These are phyloP conservation scores for Carnegiea gigantea DNA, from an alignment of 179 eudicot species.

Conservation along the genomic window DNA sequence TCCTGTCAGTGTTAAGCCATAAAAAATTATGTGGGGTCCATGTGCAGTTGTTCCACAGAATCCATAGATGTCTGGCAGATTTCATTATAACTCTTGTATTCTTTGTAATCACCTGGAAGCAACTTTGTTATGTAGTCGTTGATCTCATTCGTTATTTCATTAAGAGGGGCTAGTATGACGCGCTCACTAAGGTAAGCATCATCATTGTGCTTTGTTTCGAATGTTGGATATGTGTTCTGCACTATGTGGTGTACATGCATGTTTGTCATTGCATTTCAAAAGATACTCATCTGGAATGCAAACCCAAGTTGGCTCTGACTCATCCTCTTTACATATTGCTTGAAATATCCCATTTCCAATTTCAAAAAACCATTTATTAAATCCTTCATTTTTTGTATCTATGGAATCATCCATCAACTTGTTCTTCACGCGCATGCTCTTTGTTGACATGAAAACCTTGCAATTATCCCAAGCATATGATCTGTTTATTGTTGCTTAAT, in stretches of 20 bases:
- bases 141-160: not conserved
- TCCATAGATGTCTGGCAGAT: no score
- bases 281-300: not conserved
- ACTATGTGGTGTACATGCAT: not conserved
- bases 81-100: no score
- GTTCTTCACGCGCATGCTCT: conserved; percentile 8
- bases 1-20: no score
- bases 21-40: no score
- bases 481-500: not conserved
- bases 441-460: not conserved
- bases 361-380: no score
- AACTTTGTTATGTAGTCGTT: not conserved
- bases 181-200: not conserved
- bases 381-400: not conserved
- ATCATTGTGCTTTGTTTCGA: not conserved
- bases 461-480: not conserved
- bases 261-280: not conserved
- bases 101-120: no score
- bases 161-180: not conserved
- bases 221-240: not conserved
- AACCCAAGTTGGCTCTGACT: conserved; percentile 7
- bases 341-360: no score
- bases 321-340: not conserved
- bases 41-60: no score
- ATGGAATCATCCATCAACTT: not conserved